phyloP scores from a whole-genome alignment of 305 asterid genomes.

The Vinca major region DNA sequence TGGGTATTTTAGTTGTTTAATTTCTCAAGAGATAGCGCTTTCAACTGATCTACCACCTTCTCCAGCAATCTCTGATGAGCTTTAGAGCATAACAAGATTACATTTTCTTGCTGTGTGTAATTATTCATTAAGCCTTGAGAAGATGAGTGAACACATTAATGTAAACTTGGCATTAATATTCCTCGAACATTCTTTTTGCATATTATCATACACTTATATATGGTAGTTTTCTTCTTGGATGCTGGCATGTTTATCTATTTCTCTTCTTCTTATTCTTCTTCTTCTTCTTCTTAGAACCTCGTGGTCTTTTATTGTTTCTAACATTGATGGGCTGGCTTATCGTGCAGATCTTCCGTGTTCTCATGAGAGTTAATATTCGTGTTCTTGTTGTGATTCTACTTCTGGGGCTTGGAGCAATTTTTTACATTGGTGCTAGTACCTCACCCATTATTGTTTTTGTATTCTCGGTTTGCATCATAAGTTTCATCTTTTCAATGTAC shows the following conservation, averaged over 20 bases:
- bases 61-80: neutral
- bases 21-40: too few species aligned
- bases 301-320: slow-evolving; percentile 9
- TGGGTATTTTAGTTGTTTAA: too few species aligned
- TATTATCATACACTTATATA: neutral
- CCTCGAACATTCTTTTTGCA: neutral
- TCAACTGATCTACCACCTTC: neutral
- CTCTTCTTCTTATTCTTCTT: neutral
- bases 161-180: neutral
- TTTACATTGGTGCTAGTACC: slow-evolving; percentile 86
- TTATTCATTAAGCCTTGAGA: neutral
- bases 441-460: slow-evolving; percentile 88
- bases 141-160: neutral
- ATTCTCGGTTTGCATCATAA: slow-evolving; percentile 77
- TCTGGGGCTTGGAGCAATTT: slow-evolving; percentile 62
- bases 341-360: slow-evolving; percentile 73
- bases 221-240: neutral
- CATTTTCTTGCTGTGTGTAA: neutral
- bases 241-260: neutral
- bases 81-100: neutral
- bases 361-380: slow-evolving; percentile 75
- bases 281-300: neutral
- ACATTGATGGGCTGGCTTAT: slow-evolving; percentile 18
- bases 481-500: slow-evolving; percentile 65
- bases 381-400: slow-evolving; percentile 66